These are phyloP conservation scores for Botrytis hyacinthi DNA, from an alignment of 2,329 filamentous ascomycete genomes.

Conservation along the genomic window DNA sequence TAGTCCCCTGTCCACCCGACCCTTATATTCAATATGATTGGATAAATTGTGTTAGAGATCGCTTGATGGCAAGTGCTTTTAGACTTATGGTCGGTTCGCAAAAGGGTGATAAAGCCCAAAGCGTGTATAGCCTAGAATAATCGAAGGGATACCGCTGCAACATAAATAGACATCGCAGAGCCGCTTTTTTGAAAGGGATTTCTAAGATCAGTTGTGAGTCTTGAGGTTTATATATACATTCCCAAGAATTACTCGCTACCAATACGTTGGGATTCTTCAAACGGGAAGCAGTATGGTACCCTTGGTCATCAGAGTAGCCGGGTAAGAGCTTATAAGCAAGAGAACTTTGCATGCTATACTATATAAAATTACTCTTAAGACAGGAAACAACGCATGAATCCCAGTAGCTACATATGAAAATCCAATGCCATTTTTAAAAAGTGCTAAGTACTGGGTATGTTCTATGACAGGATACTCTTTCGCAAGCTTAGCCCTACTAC, in stretches of 20 bases:
- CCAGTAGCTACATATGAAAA: background rate
- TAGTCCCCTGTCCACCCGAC: background rate
- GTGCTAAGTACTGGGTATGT: background rate
- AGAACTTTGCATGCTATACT: background rate
- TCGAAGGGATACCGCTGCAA: background rate
- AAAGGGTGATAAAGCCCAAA: background rate
- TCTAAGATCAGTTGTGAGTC: background rate
- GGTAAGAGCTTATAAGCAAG: background rate
- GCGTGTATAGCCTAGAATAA: background rate
- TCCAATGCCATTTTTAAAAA: constrained; percentile 1
- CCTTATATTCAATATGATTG: background rate
- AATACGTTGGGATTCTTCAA: background rate
- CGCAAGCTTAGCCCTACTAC: background rate
- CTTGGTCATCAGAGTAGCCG: background rate
- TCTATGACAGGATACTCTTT: background rate
- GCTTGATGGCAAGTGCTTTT: constrained; percentile 10
- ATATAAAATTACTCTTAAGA: background rate
- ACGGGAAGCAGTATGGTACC: background rate
- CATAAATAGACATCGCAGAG: background rate
- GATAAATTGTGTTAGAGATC: background rate
- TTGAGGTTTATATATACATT: constrained; percentile 4
- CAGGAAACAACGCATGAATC: background rate
- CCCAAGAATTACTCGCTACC: constrained; percentile 10
- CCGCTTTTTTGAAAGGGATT: background rate
- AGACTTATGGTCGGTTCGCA: background rate